Evolutionary conservation across 73 alveolate genomes (phyloP).

Genomic region (Uronychia binucleata): DNA sequence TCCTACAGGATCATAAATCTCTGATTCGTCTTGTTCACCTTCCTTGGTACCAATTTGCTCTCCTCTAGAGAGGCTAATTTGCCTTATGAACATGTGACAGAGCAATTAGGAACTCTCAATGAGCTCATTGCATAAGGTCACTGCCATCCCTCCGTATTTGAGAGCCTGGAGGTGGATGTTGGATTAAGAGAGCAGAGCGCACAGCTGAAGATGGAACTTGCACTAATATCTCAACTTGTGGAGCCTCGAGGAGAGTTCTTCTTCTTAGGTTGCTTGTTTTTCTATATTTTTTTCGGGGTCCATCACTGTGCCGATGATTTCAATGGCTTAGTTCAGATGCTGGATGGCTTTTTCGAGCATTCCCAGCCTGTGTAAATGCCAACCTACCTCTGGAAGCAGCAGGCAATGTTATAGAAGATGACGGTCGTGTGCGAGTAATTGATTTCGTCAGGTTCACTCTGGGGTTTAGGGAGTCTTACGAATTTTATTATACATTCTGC

Average conservation of each 20-base stretch:
- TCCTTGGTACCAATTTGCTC: too few species aligned
- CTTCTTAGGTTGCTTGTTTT: not conserved
- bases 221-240: constrained; percentile 41
- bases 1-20: not conserved
- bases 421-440: not conserved
- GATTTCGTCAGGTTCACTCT: not conserved
- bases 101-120: constrained; percentile 23
- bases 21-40: not conserved
- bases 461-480: not conserved
- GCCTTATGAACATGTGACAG: constrained; percentile 8
- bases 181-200: constrained; percentile 38
- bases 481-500: not conserved
- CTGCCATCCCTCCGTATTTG: constrained; percentile 32
- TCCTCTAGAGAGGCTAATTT: constrained; percentile 7
- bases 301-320: not conserved
- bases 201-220: constrained; percentile 38
- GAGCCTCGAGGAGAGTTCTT: not conserved
- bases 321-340: not conserved
- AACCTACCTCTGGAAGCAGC: not conserved
- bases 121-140: constrained; percentile 25
- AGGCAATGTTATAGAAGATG: not conserved
- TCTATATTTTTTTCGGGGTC: not conserved
- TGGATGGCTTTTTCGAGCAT: not conserved
- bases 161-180: constrained; percentile 19
- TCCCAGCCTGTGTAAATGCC: not conserved